Percentiles rank a stretch among this genome's conserved stretches.
These are phyloP conservation scores for Rhizoctonia solani DNA, from an alignment of 1,284 basidiomycete species.

Conservation along the genomic window DNA sequence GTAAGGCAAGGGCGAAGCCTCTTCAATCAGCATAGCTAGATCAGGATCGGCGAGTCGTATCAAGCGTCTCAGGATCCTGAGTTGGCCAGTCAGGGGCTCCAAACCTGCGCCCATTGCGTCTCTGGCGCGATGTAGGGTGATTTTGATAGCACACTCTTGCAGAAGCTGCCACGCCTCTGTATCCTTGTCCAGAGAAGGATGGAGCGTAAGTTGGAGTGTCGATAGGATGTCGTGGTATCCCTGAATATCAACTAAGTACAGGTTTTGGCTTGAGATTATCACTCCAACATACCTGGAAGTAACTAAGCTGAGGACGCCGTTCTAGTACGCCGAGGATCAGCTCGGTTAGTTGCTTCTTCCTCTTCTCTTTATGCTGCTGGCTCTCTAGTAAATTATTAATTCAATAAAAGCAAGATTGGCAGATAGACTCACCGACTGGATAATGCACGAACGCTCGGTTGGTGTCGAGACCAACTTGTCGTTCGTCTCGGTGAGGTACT, in stretches of 20 bases:
- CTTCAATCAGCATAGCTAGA: slow-evolving; percentile 69
- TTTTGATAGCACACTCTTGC: slow-evolving; percentile 63
- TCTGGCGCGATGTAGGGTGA: slow-evolving; percentile 80
- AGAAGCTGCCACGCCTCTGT: slow-evolving; percentile 49
- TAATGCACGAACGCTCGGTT: slow-evolving; percentile 88
- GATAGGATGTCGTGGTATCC: slow-evolving; percentile 93
- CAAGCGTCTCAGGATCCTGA: slow-evolving; percentile 73
- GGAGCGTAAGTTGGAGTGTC: slow-evolving; percentile 81
- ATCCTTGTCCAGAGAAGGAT: slow-evolving; percentile 22
- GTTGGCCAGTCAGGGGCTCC: slow-evolving; percentile 81
- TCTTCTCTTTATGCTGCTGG: slow-evolving; percentile 47
- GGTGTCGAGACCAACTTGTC: slow-evolving; percentile 83
- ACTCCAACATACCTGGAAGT: slow-evolving; percentile 81
- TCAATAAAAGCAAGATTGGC: slow-evolving; percentile 19
- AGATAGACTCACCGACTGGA: slow-evolving; percentile 66
- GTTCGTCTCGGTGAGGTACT: slow-evolving; percentile 71
- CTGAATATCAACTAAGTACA: slow-evolving; percentile 46
- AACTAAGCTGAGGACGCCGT: slow-evolving; percentile 70
- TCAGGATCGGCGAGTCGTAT: slow-evolving; percentile 69
- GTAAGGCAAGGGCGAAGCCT: slow-evolving; percentile 74
- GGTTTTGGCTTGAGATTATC: slow-evolving; percentile 8
- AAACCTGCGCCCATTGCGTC: slow-evolving; percentile 88
- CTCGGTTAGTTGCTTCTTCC: slow-evolving; percentile 71
- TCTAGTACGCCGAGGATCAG: slow-evolving; percentile 79
- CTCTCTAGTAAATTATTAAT: slow-evolving; percentile 20